phyloP scores from a whole-genome alignment of 2,329 filamentous ascomycete genomes.

The Alternaria longipes region DNA sequence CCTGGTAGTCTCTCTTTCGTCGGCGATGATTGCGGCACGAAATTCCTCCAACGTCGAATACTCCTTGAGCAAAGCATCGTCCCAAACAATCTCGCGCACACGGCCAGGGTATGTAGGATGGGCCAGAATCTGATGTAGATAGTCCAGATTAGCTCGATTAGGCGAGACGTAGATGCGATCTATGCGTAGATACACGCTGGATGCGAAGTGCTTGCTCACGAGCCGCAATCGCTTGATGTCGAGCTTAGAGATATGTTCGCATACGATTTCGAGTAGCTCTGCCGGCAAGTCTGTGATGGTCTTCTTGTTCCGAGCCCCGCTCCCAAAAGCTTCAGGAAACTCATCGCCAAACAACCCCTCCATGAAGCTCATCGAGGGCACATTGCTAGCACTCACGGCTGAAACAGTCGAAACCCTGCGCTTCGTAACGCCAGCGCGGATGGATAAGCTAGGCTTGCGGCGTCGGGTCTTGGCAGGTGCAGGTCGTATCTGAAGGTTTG shows the following conservation, averaged over 20 bases:
- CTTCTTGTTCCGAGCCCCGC: constrained; percentile 23
- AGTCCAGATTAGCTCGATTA: constrained; percentile 52
- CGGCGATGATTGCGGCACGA: constrained; percentile 21
- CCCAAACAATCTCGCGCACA: constrained; percentile 55
- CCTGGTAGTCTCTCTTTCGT: constrained; percentile 21
- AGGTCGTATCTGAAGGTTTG: constrained; percentile 30
- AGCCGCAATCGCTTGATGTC: constrained; percentile 38
- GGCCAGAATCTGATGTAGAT: constrained; percentile 50
- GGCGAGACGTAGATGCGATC: constrained; percentile 54
- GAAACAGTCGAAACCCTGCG: constrained; percentile 29
- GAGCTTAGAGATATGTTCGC: constrained; percentile 23
- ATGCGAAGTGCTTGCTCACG: constrained; percentile 23
- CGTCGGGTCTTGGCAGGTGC: constrained; percentile 32
- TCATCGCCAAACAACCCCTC: constrained; percentile 38
- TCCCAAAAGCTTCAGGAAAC: constrained; percentile 33
- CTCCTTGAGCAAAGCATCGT: constrained; percentile 46
- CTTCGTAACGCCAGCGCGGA: constrained; percentile 34
- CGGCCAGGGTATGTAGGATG: constrained; percentile 44
- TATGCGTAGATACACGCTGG: constrained; percentile 39
- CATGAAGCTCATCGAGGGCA: constrained; percentile 37
- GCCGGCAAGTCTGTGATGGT: constrained; percentile 31
- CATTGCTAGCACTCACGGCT: constrained; percentile 25
- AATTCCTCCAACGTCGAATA: constrained; percentile 26
- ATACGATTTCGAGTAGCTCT: constrained; percentile 29
- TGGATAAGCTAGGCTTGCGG: constrained; percentile 33